phyloP scores from a whole-genome alignment of 352 stramenopile genomes.

The Phytopythium sindhum region DNA sequence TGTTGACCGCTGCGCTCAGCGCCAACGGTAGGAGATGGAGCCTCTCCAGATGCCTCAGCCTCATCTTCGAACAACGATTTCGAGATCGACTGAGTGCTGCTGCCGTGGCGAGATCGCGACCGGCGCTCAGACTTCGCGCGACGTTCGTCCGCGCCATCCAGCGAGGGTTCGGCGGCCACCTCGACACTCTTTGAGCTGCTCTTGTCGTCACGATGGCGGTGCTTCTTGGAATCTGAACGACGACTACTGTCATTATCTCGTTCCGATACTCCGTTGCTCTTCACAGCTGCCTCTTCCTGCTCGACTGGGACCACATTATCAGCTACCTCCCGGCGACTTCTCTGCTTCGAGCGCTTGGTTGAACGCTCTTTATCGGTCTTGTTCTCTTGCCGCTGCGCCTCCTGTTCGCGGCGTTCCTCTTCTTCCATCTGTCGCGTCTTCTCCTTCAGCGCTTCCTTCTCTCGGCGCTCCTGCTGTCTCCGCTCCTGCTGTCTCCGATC shows the following conservation, averaged over 20 bases:
- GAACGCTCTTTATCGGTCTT: not conserved
- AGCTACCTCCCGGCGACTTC: not conserved
- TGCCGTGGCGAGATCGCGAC: not conserved
- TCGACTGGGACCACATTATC: not conserved
- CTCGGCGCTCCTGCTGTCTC: slow-evolving; percentile 9
- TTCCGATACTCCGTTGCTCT: not conserved
- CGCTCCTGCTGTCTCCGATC: slow-evolving; percentile 13
- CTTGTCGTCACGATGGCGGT: not conserved
- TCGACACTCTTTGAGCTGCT: not conserved
- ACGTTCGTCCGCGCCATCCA: too few relatives aligned
- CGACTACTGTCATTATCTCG: not conserved
- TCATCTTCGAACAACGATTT: not conserved
- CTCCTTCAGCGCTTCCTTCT: slow-evolving; percentile 10
- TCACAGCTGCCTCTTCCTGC: not conserved
- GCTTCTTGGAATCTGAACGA: not conserved
- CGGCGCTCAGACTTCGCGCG: not conserved
- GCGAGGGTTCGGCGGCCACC: not conserved
- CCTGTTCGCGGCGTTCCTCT: slow-evolving; percentile 1
- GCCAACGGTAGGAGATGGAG: not conserved
- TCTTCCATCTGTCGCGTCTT: slow-evolving; percentile 15
- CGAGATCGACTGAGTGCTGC: not conserved
- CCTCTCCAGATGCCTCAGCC: not conserved
- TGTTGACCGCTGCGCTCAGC: not conserved
- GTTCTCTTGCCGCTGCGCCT: slow-evolving; percentile 4
- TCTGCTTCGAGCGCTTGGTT: slow-evolving; percentile 1